Conservation (phyloP, 2,329 filamentous ascomycete species). For the Hypoxylon sp. region DNA sequence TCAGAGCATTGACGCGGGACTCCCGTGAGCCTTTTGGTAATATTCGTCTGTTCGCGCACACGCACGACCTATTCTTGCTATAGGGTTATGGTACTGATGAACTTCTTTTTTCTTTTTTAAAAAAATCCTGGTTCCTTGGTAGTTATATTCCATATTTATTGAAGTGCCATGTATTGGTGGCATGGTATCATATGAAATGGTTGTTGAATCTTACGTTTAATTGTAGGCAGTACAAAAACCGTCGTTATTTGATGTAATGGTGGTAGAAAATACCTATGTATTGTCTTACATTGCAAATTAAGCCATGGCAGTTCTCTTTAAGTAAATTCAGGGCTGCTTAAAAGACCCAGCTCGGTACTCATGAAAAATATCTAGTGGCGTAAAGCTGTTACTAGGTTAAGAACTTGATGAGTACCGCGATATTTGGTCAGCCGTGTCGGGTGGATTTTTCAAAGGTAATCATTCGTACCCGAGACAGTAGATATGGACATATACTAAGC, state of each 20-base stretch:
- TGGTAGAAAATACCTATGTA: slow-evolving; percentile 22
- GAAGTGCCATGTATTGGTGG: not conserved
- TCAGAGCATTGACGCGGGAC: slow-evolving; percentile 24
- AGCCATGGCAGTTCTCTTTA: slow-evolving; percentile 3
- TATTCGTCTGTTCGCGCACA: slow-evolving; percentile 6
- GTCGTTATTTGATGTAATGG: not conserved
- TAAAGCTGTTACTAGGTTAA: not conserved
- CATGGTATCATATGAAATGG: not conserved
- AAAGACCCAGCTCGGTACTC: no score
- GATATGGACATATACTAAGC: slow-evolving; percentile 11
- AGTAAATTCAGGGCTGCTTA: slow-evolving; percentile 4
- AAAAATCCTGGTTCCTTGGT: not conserved
- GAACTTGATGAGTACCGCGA: not conserved
- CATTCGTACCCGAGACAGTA: slow-evolving; percentile 27
- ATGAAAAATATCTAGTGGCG: not conserved
- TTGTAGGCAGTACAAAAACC: slow-evolving; percentile 29
- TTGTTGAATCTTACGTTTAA: not conserved
- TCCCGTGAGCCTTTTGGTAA: slow-evolving; percentile 17
- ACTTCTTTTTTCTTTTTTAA: not conserved
- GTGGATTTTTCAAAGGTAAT: not conserved
- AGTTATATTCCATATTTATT: not conserved
- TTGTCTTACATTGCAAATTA: slow-evolving; percentile 26
- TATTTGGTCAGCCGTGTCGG: not conserved
- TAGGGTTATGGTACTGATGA: slow-evolving; percentile 4
- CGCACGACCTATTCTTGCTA: slow-evolving; percentile 3